Conservation (phyloP, 2,329 filamentous ascomycete genomes). For the Alternaria arbusti region DNA sequence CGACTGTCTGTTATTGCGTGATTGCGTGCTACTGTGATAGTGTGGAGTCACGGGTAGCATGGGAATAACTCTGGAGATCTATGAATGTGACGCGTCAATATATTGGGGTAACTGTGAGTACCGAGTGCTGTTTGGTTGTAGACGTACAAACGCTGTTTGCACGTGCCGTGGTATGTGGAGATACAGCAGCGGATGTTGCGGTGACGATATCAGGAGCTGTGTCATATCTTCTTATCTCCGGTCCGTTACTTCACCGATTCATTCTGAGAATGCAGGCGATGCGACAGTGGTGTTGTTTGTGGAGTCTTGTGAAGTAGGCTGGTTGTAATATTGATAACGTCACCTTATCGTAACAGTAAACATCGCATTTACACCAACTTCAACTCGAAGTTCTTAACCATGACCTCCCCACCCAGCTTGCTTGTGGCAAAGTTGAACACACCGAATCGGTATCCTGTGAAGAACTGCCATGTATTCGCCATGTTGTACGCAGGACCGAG, state of each 20-base stretch:
- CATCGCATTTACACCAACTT: slow-evolving; percentile 3
- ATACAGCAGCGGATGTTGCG: background rate
- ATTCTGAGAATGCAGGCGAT: background rate
- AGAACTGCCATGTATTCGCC: slow-evolving; percentile 48
- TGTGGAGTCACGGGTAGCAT: background rate
- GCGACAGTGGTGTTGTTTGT: background rate
- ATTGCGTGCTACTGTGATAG: background rate
- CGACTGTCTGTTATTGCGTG: background rate
- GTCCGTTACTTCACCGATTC: background rate
- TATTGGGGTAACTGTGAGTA: background rate
- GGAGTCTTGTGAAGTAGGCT: background rate
- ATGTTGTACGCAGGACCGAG: slow-evolving; percentile 41
- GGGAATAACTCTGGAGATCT: background rate
- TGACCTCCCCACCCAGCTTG: slow-evolving; percentile 40
- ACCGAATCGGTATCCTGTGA: slow-evolving; percentile 49
- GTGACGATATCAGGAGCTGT: background rate
- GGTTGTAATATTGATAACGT: background rate
- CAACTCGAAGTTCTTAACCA: slow-evolving; percentile 28
- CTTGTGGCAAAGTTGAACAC: slow-evolving; percentile 50
- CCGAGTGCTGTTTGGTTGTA: background rate
- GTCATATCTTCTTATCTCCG: background rate
- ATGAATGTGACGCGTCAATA: background rate
- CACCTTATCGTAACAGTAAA: background rate
- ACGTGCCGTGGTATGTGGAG: background rate
- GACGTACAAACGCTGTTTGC: background rate